Base-by-base conservation (phyloP, 2,329 filamentous ascomycete species). In the Bipolaris cookei region DNA sequence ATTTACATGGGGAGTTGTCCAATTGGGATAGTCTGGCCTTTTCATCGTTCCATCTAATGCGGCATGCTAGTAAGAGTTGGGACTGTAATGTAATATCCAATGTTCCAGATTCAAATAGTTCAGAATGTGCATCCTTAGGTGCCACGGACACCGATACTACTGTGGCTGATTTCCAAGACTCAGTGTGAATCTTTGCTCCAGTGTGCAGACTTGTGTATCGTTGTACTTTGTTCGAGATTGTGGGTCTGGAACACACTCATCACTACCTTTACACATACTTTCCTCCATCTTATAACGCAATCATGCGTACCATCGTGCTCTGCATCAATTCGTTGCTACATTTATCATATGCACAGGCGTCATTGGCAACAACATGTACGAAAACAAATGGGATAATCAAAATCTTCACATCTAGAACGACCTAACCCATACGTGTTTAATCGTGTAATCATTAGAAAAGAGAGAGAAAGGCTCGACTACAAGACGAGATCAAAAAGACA, bases 81-180 rank as follows among this genome's bases (percentile, higher is more conserved):
- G 18, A 25, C 28, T 38, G n/a, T 48, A 38, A 48, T 48, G 45
- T 48, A 48, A 38, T 38, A 37, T 37, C 11, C n/a, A 25, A 48
- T 14, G 10, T 16, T 16, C 34, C n/a, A 28, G 14, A 38, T 48
- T 25, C 28, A 11, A 14, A 32, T 23, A 11, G 11, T 16, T 38
- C 14, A 23, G 25, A 11, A 18, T 7, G 38, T n/a, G 32, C 3
- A 28, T 35, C 10, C 23, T 48, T 1, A 28, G 7, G 45, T 38
- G 21, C 34, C 21, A 28, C 21, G 4, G 8, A 23, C 16, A 14
- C 21, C 28, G 21, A 18, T 21, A 38, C 21, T 16, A 25, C 25
- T n/a, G n/a, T 30, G n/a, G 14, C 21, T 48, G 34, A 38, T 30
- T 30, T 13, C 20, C 5, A 14, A 48, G 16, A 18, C n/a, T 32